Evolutionary conservation across 805 yeast genomes (phyloP).

Genomic region (Candida golubevii): DNA sequence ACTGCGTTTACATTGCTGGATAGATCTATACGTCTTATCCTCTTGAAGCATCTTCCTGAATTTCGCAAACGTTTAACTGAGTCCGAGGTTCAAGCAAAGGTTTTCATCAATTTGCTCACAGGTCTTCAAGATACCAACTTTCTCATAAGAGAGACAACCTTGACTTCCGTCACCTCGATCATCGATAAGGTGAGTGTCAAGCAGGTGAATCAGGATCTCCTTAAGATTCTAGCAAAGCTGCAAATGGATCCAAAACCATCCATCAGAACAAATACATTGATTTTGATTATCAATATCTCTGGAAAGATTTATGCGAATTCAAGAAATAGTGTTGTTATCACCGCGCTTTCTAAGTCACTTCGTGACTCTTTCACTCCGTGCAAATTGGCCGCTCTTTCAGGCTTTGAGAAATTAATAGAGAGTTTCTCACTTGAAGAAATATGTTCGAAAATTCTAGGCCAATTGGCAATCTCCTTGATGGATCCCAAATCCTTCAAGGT

Average conservation of each 20-base stretch:
- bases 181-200: conserved; percentile 67
- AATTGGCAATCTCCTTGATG: conserved; percentile 76
- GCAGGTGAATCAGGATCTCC: conserved; percentile 80
- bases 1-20: conserved; percentile 63
- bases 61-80: conserved; percentile 49
- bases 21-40: conserved; percentile 69
- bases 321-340: conserved; percentile 71
- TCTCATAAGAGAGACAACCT: conserved; percentile 74
- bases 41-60: conserved; percentile 59
- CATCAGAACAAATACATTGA: conserved; percentile 71
- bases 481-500: conserved; percentile 66
- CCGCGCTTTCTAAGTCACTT: conserved; percentile 81
- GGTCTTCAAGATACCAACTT: conserved; percentile 86
- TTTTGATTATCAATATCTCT: conserved; percentile 65
- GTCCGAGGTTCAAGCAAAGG: conserved; percentile 60
- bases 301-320: conserved; percentile 48
- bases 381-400: conserved; percentile 69
- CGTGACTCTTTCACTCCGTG: conserved; percentile 76
- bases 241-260: conserved; percentile 75
- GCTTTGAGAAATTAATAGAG: conserved; percentile 61
- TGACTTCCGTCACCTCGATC: conserved; percentile 59
- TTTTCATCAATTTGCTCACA: conserved; percentile 64
- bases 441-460: conserved; percentile 76
- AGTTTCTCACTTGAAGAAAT: conserved; percentile 70
- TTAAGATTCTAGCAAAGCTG: conserved; percentile 75